These are phyloP conservation scores for Albizia julibrissin DNA, from an alignment of 306 rosid genomes.

Conservation along the genomic window DNA sequence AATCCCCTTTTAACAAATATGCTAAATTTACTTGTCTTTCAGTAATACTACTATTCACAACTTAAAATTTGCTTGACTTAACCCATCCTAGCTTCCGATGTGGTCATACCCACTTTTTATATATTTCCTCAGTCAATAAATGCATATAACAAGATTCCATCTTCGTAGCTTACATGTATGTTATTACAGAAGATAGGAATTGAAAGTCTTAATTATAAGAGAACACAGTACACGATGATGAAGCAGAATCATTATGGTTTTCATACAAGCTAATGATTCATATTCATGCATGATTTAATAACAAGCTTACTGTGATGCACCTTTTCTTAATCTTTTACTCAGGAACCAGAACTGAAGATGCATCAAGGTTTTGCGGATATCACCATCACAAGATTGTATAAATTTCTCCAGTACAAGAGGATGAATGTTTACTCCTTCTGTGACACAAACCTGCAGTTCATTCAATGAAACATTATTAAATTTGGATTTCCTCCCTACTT, in stretches of 20 bases:
- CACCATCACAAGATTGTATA: constrained; percentile 60
- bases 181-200: constrained; percentile 3
- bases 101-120: constrained; percentile 8
- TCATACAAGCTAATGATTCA: neutral
- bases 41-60: neutral
- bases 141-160: constrained; percentile 4
- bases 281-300: constrained; percentile 18
- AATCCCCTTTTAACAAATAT: neutral
- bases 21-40: constrained; percentile 1
- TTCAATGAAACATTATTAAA: constrained; percentile 26
- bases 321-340: constrained; percentile 54
- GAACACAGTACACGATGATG: constrained; percentile 19
- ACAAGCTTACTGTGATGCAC: constrained; percentile 38
- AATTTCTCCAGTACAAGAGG: constrained; percentile 62
- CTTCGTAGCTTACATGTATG: neutral
- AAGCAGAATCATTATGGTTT: constrained; percentile 9
- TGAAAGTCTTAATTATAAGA: constrained; percentile 7
- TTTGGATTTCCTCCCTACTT: constrained; percentile 23
- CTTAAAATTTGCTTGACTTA: neutral
- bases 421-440: constrained; percentile 55
- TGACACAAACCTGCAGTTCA: constrained; percentile 69
- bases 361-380: constrained; percentile 79
- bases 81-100: constrained; percentile 18
- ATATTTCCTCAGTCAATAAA: constrained; percentile 7
- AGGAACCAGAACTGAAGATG: constrained; percentile 96